These are phyloP conservation scores for Globisporangium heterothallicum DNA, from an alignment of 352 stramenopile genomes.

Conservation along the genomic window DNA sequence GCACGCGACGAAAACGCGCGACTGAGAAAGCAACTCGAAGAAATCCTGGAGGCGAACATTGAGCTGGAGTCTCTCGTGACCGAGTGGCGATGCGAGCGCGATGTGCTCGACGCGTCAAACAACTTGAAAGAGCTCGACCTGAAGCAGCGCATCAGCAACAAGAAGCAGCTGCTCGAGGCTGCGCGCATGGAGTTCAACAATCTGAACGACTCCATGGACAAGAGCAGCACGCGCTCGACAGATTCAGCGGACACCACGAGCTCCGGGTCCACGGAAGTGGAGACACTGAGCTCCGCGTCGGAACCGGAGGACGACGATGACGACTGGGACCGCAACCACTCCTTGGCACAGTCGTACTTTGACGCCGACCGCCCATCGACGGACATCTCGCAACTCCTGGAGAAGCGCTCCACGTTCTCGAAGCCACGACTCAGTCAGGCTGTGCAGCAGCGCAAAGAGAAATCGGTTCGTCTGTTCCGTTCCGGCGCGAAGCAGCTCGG, in stretches of 20 bases:
- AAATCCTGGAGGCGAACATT: slow-evolving; percentile 54
- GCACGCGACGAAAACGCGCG: slow-evolving; percentile 47
- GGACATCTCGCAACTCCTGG: slow-evolving; percentile 37
- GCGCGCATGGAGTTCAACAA: slow-evolving; percentile 37
- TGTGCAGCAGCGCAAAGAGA: slow-evolving; percentile 5
- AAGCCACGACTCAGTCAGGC: slow-evolving; percentile 9
- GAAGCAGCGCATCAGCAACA: slow-evolving; percentile 44
- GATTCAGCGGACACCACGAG: slow-evolving; percentile 46
- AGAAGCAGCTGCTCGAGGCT: slow-evolving; percentile 41
- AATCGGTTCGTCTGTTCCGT: slow-evolving; percentile 5
- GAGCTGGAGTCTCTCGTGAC: slow-evolving; percentile 52
- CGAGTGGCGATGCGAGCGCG: slow-evolving; percentile 48
- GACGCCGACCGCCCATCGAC: slow-evolving; percentile 38
- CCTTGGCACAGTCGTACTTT: slow-evolving; percentile 25
- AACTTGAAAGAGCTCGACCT: slow-evolving; percentile 51
- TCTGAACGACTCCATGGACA: slow-evolving; percentile 42
- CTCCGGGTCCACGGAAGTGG: slow-evolving; percentile 38
- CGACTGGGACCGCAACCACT: slow-evolving; percentile 20
- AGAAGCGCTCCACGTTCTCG: slow-evolving; percentile 8
- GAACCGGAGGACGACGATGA: slow-evolving; percentile 25
- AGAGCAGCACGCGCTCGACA: slow-evolving; percentile 16
- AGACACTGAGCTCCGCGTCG: slow-evolving; percentile 35
- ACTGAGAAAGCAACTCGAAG: slow-evolving; percentile 48
- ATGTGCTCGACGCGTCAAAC: slow-evolving; percentile 53
- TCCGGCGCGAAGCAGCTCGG: slow-evolving; percentile 8